phyloP scores from a whole-genome alignment of 2,329 filamentous ascomycete species.

The Colletotrichum ledebouriae region DNA sequence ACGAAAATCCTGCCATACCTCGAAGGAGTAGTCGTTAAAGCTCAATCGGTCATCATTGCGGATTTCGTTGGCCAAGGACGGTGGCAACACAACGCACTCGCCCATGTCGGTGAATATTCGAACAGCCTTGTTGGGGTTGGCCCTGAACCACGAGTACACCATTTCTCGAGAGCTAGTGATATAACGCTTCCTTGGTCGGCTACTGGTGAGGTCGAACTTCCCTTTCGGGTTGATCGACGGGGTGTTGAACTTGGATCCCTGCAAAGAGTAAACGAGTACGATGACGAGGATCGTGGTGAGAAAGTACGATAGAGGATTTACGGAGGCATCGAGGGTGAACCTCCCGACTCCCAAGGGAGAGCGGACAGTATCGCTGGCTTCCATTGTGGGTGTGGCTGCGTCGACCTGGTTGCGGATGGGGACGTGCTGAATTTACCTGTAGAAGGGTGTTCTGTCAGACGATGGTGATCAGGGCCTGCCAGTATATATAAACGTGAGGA shows the following conservation, averaged over 20 bases:
- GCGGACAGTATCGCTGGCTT: neutral
- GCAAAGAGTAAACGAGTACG: slow-evolving; percentile 24
- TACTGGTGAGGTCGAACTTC: slow-evolving; percentile 21
- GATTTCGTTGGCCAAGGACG: slow-evolving; percentile 29
- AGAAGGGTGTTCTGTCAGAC: too few relatives aligned
- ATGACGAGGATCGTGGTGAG: slow-evolving; percentile 23
- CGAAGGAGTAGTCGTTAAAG: slow-evolving; percentile 4
- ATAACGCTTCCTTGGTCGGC: slow-evolving; percentile 16
- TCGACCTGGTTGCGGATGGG: neutral
- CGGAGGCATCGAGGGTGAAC: slow-evolving; percentile 16
- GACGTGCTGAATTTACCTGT: too few relatives aligned
- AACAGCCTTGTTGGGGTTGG: slow-evolving; percentile 27
- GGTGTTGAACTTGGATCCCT: slow-evolving; percentile 21
- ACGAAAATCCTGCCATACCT: neutral
- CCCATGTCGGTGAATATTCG: slow-evolving; percentile 17
- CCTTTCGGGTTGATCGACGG: slow-evolving; percentile 25
- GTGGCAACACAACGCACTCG: slow-evolving; percentile 12
- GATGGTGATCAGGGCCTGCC: too few relatives aligned
- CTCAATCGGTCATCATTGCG: slow-evolving; percentile 11
- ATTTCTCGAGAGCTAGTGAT: slow-evolving; percentile 11
- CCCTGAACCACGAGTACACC: slow-evolving; percentile 23
- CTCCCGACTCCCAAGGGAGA: neutral
- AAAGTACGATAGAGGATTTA: slow-evolving; percentile 27
- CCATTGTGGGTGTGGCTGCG: neutral
- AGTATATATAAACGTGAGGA: neutral